A percentile compares a stretch with the other conserved stretches of the same genome.
Evolutionary conservation across 192 early-diverging fungal species (phyloP).

Genomic region (Podila clonocystis): DNA sequence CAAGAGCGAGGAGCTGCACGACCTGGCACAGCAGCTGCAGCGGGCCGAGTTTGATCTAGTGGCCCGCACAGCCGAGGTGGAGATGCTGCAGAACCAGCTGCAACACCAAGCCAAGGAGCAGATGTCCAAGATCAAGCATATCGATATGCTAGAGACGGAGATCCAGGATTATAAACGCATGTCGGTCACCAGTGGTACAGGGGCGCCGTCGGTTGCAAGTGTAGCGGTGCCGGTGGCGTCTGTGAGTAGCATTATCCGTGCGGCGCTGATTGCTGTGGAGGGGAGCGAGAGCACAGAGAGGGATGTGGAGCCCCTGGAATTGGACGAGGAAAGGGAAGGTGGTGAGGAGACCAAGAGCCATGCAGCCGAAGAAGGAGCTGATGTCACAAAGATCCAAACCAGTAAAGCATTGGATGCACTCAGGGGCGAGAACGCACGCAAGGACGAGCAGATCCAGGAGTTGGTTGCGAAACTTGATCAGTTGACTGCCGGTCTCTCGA

Average conservation of each 20-base stretch:
- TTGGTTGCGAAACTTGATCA: constrained; percentile 19
- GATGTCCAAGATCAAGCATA: constrained; percentile 6
- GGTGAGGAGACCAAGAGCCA: not conserved
- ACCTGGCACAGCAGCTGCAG: constrained; percentile 5
- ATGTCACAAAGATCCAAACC: not conserved
- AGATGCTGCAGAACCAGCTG: constrained; percentile 1
- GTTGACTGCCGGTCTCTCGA: constrained; percentile 23
- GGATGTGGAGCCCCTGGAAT: not conserved
- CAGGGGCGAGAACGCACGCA: constrained; percentile 15
- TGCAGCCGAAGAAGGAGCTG: not conserved
- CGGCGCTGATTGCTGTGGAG: not conserved
- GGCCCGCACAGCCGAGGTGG: constrained; percentile 15
- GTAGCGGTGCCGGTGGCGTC: not conserved
- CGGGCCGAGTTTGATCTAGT: constrained; percentile 22
- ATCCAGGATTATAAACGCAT: not conserved
- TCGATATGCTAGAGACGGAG: not conserved
- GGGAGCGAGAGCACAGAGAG: not conserved
- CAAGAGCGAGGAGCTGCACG: not conserved
- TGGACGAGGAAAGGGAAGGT: not conserved
- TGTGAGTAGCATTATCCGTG: too few relatives aligned
- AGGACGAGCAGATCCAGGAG: constrained; percentile 29
- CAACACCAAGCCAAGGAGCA: not conserved
- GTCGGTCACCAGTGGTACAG: not conserved
- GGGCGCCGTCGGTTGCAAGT: not conserved
- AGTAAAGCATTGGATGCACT: not conserved